Evolutionary conservation across 345 rosid genomes (phyloP).

Genomic region (Euphorbia tirucalli): DNA sequence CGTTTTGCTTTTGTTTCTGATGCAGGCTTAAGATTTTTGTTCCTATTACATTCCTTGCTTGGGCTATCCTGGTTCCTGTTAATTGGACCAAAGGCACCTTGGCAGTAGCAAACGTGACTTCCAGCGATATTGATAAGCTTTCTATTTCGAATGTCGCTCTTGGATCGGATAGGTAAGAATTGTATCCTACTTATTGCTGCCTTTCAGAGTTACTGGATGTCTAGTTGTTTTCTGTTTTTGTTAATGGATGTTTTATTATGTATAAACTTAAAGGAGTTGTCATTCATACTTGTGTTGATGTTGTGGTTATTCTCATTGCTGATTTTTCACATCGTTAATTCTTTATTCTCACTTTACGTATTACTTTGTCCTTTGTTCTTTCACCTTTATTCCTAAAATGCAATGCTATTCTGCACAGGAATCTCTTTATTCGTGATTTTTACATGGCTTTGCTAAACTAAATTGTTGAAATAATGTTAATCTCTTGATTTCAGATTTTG

Average conservation of each 20-base stretch:
- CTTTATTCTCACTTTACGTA: not conserved
- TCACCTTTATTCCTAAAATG: not conserved
- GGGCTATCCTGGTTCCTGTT: conserved; percentile 78
- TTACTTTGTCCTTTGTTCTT: not conserved
- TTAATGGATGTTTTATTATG: not conserved
- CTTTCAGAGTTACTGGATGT: not conserved
- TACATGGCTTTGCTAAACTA: not conserved
- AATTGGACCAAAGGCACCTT: conserved; percentile 59
- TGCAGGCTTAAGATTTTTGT: conserved; percentile 82
- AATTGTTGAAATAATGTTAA: not conserved
- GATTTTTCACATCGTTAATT: not conserved
- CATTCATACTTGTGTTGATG: not conserved
- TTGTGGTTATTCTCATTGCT: not conserved
- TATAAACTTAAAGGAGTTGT: not conserved
- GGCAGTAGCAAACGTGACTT: conserved; percentile 52
- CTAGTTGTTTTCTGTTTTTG: no score
- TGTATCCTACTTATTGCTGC: not conserved
- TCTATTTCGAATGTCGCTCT: conserved; percentile 75
- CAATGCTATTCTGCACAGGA: not conserved
- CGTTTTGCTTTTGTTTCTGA: not conserved
- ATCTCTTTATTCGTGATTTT: not conserved
- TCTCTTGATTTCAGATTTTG: conserved; percentile 53
- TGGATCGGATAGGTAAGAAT: conserved; percentile 56
- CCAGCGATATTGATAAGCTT: conserved; percentile 84
- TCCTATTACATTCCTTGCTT: conserved; percentile 71